Evolutionary conservation across 495 filamentous ascomycete genomes (phyloP), one percentile per base, ranked within the genome.

Genomic region (Talaromyces adpressus): DNA sequence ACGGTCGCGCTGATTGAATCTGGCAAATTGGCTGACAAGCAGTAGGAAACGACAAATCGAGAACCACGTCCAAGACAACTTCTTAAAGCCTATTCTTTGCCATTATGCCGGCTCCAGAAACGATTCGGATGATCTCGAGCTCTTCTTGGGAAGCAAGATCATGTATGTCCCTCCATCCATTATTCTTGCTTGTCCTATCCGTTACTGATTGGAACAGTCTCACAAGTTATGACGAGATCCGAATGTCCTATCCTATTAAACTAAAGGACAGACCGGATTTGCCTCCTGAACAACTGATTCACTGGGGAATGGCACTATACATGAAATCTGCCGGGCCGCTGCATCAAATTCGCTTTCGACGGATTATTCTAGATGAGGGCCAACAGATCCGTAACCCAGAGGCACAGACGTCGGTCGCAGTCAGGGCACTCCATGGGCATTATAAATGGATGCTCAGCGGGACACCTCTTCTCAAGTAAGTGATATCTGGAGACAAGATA

Each of bases 351-450:
- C 70, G 75, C 0, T 89, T 78, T 64, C 73, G 79, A 20, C 75
- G 87, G 1, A 75, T 90, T 0, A 76, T 88, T 11, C 75, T 88
- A 0, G 85, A 88, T 61, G 73, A 76, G 66, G 84, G 80, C 0
- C 86, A 89, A 61, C 65, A 67, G 0, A 91, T 91, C 68, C 89
- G 88, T 57, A 90, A 90, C 64, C 70, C 75, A 23, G 56, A 68
- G 4, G 66, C 69, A 0, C 68, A 71, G 47, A 83, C 81, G 3
- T 82, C 80, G 0, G 71, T 80, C 1, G 83, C 85, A 4, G 86
- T 86, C 61, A 70, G 81, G 8, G 77, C 71, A 4, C 69, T 92
- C 0, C 75, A 72, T 51, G 82, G 77, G 1, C 71, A 77, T 12
- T 74, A 82, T 62, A 79, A 82, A 39, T 91, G 88, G 88, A 73